Evolutionary conservation across 768 basidiomycete species (phyloP).

Genomic region (Brasilioporus rufonigricans): DNA sequence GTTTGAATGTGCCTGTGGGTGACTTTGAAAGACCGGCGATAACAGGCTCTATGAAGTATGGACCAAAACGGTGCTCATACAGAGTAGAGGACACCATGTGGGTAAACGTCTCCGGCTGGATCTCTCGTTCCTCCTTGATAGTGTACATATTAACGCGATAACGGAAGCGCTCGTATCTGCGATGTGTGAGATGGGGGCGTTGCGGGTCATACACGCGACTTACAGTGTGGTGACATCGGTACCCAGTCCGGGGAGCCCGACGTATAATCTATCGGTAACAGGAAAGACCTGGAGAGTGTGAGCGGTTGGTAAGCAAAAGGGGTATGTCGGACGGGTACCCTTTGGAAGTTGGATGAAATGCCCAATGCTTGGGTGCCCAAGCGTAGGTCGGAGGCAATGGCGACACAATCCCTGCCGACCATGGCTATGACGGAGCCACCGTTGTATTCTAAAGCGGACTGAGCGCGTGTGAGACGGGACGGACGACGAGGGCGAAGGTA

Average conservation of each 20-base stretch:
- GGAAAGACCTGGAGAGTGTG: constrained; percentile 73
- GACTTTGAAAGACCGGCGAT: constrained; percentile 85
- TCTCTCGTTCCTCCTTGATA: constrained; percentile 98
- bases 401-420: constrained; percentile 98
- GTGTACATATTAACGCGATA: constrained; percentile 98
- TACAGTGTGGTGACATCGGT: constrained; percentile 93
- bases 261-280: constrained; percentile 86
- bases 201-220: constrained; percentile 22
- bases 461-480: background rate
- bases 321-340: constrained; percentile 50
- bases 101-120: constrained; percentile 94
- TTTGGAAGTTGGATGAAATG: constrained; percentile 91
- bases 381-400: constrained; percentile 93
- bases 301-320: constrained; percentile 4
- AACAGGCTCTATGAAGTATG: constrained; percentile 96
- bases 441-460: constrained; percentile 93
- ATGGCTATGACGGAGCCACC: constrained; percentile 99
- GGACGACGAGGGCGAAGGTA: background rate
- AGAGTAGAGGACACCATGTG: constrained; percentile 94
- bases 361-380: constrained; percentile 85
- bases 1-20: constrained; percentile 69
- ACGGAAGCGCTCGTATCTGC: constrained; percentile 84
- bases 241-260: constrained; percentile 90
- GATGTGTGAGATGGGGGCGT: constrained; percentile 2
- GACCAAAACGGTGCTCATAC: constrained; percentile 94